Evolutionary conservation across 2,329 filamentous ascomycete species (phyloP), one percentile per base, ranked within the genome.

Genomic region (Pestalotiopsis sp.): DNA sequence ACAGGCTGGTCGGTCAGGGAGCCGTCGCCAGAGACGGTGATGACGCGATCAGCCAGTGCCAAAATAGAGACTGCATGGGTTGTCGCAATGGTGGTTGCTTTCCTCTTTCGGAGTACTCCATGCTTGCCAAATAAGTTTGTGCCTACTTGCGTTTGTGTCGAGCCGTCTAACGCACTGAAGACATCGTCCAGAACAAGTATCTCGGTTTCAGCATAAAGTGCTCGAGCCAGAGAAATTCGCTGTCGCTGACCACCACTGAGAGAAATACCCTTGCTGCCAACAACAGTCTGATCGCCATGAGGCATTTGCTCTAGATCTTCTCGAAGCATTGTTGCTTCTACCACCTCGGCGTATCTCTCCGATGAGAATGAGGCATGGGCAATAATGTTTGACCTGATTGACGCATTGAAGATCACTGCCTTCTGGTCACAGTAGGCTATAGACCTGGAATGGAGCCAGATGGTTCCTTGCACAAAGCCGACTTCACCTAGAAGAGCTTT

Each of bases 401-500:
- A 20, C 4, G 66, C 25, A 27, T 62, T 67, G 3, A 38, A 27
- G 1, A 67, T 17, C 27, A 25, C 41, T n/a, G 66, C 36, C 4
- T 58, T 23, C 38, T 63, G 66, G 49, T 62, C 58, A 40, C 66
- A 62, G 36, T 67, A 63, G 0, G 65, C 81, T 23, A 82, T 74
- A 6, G 71, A 74, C 4, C 72, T 67, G 23, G 68, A 70, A 20
- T 4, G n/a, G 9, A 60, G 71, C 1, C 69, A 41, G 3, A 80
- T 72, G 4, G 57, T 70, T 4, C 78, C 79, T 17, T 71, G 64
- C 5, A 66, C 56, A 1, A 75, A 71, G 1, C 80, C 77, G 2
- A 79, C 74, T 71, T 83, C 80, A 5, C 81, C 78, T 0, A 83
- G 73, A 0, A 85, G 72, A 0, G 78, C 78, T 64, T 81, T 82